A percentile compares a stretch with the other conserved stretches of the same genome.
Conservation (phyloP, 1,284 basidiomycete genomes). For the Cutaneotrichosporon dermatis region DNA sequence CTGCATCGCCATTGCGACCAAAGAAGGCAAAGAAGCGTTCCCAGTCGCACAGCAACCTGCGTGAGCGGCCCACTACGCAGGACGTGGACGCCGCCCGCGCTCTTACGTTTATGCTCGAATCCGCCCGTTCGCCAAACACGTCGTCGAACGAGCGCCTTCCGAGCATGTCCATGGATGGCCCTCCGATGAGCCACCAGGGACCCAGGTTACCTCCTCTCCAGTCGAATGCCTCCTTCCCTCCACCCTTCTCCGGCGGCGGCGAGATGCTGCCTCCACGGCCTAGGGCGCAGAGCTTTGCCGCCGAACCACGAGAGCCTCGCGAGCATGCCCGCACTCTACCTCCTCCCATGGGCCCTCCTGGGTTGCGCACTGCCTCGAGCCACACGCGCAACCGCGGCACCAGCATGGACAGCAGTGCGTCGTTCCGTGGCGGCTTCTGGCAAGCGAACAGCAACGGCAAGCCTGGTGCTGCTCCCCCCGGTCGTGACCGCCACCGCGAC, state of each 20-base stretch:
- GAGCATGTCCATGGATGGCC: neutral
- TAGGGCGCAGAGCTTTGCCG: conserved; percentile 17
- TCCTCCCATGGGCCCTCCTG: conserved; percentile 4
- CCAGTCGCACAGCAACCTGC: conserved; percentile 37
- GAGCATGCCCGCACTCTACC: conserved; percentile 4
- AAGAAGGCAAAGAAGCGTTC: conserved; percentile 35
- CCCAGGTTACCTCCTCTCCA: conserved; percentile 12
- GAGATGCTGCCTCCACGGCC: conserved; percentile 17
- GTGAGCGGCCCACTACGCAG: conserved; percentile 31
- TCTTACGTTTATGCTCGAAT: conserved; percentile 40
- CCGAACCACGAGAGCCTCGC: conserved; percentile 9
- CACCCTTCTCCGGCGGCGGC: conserved; percentile 2
- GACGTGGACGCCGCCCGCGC: conserved; percentile 47
- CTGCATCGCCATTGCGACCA: conserved; percentile 15
- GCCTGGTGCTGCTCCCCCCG: neutral
- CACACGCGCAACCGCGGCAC: conserved; percentile 10
- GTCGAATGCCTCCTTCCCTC: neutral
- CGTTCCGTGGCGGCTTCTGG: conserved; percentile 18
- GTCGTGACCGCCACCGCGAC: conserved; percentile 1
- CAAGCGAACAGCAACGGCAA: conserved; percentile 5
- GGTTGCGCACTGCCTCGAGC: conserved; percentile 2
- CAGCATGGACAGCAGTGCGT: conserved; percentile 18
- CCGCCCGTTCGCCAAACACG: conserved; percentile 15
- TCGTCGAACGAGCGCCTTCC: conserved; percentile 1
- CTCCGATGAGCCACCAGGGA: neutral